A percentile compares a stretch with the other conserved stretches of the same genome.
Evolutionary conservation across 2,329 filamentous ascomycete species (phyloP).

Genomic region (Colletotrichum sp.): DNA sequence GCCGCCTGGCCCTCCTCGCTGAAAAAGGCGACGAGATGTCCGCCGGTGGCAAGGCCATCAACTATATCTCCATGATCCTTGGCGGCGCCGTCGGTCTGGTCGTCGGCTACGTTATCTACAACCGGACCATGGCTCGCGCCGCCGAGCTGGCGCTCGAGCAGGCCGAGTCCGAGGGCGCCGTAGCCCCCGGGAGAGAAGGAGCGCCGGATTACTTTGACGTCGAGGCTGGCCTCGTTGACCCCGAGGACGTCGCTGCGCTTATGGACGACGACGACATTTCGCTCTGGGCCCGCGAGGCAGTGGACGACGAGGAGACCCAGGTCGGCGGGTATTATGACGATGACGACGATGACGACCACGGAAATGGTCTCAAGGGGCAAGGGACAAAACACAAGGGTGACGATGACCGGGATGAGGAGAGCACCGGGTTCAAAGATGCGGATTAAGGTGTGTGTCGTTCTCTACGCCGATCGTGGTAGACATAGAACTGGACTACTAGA

Average conservation of each 20-base stretch:
- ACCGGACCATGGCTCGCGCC: constrained; percentile 67
- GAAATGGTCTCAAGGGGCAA: constrained; percentile 4
- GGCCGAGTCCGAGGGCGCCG: constrained; percentile 24
- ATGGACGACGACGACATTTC: constrained; percentile 67
- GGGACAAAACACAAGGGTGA: background rate
- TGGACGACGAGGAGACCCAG: constrained; percentile 30
- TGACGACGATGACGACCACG: constrained; percentile 34
- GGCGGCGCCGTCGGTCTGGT: constrained; percentile 73
- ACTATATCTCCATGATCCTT: constrained; percentile 80
- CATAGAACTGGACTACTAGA: background rate
- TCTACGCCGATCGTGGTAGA: background rate
- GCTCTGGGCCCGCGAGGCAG: constrained; percentile 55
- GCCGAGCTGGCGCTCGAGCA: constrained; percentile 60
- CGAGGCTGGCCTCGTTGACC: constrained; percentile 49
- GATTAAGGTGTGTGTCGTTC: background rate
- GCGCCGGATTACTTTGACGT: constrained; percentile 45
- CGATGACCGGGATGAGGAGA: background rate
- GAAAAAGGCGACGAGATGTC: constrained; percentile 86
- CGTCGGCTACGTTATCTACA: constrained; percentile 88
- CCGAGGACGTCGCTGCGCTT: constrained; percentile 56
- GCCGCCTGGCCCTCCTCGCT: constrained; percentile 80
- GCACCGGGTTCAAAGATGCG: background rate
- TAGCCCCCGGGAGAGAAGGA: constrained; percentile 18
- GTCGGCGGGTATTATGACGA: constrained; percentile 28
- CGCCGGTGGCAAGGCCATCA: constrained; percentile 75